Percentiles rank a stretch among this genome's conserved stretches.
phyloP scores from a whole-genome alignment of 768 basidiomycete species.

The Jaapia argillacea region DNA sequence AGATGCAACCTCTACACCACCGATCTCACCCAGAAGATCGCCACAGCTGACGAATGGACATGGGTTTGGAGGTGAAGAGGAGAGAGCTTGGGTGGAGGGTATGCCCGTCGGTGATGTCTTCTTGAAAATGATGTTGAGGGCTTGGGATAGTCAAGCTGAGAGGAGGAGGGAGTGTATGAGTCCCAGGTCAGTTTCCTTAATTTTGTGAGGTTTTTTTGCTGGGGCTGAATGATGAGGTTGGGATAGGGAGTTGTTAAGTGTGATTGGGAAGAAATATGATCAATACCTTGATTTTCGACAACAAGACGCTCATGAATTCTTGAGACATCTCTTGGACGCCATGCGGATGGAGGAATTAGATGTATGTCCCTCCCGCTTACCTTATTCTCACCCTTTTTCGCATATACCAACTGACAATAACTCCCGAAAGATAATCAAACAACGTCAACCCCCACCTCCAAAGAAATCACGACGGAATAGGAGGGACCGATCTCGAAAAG shows the following conservation, averaged over 20 bases:
- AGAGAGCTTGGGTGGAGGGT: constrained; percentile 41
- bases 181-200: constrained; percentile 45
- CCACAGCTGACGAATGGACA: constrained; percentile 66
- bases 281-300: constrained; percentile 94
- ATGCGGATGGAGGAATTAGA: constrained; percentile 95
- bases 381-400: no score
- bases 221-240: not conserved
- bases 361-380: constrained; percentile 28
- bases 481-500: not conserved
- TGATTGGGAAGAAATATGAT: constrained; percentile 78
- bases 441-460: constrained; percentile 36
- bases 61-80: constrained; percentile 36
- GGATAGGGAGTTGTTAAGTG: constrained; percentile 47
- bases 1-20: constrained; percentile 26
- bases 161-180: constrained; percentile 44
- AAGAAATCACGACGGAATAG: constrained; percentile 33
- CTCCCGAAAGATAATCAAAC: constrained; percentile 65
- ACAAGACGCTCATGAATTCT: constrained; percentile 92
- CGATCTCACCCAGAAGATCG: constrained; percentile 31
- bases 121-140: constrained; percentile 43
- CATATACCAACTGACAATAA: not conserved
- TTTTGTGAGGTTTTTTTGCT: not conserved
- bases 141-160: constrained; percentile 53
- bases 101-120: constrained; percentile 71
- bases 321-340: constrained; percentile 81